Percentiles rank a stretch among this genome's conserved stretches.
phyloP scores from a whole-genome alignment of 352 stramenopile species.

The Phytophthora colocasiae region DNA sequence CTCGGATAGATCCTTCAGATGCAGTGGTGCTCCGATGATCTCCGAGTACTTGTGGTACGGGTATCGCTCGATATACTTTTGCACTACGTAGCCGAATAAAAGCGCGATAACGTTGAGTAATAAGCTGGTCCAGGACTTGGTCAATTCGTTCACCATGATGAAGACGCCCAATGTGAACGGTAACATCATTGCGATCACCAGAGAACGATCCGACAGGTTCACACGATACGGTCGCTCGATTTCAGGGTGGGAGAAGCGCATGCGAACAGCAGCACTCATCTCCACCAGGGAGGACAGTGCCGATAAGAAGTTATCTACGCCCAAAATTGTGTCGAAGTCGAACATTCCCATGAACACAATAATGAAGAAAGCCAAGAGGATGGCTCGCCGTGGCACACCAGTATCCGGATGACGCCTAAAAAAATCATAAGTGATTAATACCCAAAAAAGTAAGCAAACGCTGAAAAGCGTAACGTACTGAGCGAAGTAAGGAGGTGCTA shows the following conservation, averaged over 20 bases:
- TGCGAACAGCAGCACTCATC: constrained; percentile 76
- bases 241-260: constrained; percentile 80
- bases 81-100: constrained; percentile 52
- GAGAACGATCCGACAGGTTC: constrained; percentile 64
- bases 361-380: constrained; percentile 78
- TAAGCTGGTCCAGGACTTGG: constrained; percentile 79
- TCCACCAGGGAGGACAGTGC: constrained; percentile 77
- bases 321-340: constrained; percentile 84
- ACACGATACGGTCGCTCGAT: constrained; percentile 80
- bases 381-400: constrained; percentile 71
- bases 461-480: constrained; percentile 49
- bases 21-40: constrained; percentile 43
- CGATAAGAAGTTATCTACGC: constrained; percentile 84
- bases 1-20: constrained; percentile 55
- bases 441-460: neutral
- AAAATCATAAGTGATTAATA: constrained; percentile 3
- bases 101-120: constrained; percentile 63
- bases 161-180: constrained; percentile 62
- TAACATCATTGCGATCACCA: constrained; percentile 68
- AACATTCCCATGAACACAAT: constrained; percentile 84
- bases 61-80: constrained; percentile 71
- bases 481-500: constrained; percentile 79
- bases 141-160: constrained; percentile 83
- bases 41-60: constrained; percentile 72
- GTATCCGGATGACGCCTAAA: constrained; percentile 60